A percentile compares a stretch with the other conserved stretches of the same genome.
Evolutionary conservation across 2,329 filamentous ascomycete species (phyloP).

Genomic region (Hysterium pulicare): DNA sequence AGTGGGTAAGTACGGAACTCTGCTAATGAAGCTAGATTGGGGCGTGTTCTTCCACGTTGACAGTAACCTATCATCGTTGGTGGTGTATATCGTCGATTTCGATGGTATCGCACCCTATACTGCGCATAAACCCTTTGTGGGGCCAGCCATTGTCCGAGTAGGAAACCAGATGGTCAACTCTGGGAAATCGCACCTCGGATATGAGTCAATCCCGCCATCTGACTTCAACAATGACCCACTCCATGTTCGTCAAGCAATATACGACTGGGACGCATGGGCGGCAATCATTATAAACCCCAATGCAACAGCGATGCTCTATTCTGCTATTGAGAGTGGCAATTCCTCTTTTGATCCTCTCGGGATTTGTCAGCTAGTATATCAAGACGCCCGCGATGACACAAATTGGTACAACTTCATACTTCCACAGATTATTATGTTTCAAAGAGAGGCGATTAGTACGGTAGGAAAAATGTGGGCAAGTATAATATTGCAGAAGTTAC

Average conservation of each 20-base stretch:
- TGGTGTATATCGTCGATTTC: slow-evolving; percentile 61
- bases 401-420: slow-evolving; percentile 54
- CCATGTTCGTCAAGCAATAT: slow-evolving; percentile 56
- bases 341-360: slow-evolving; percentile 58
- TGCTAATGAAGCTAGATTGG: slow-evolving; percentile 44
- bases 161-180: slow-evolving; percentile 44
- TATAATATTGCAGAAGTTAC: slow-evolving; percentile 39
- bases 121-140: slow-evolving; percentile 51
- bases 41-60: slow-evolving; percentile 53
- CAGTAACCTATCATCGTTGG: slow-evolving; percentile 46
- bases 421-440: slow-evolving; percentile 50
- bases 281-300: slow-evolving; percentile 63
- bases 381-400: slow-evolving; percentile 55
- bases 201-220: slow-evolving; percentile 45
- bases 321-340: slow-evolving; percentile 55
- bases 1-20: neutral
- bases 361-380: slow-evolving; percentile 55
- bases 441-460: slow-evolving; percentile 43
- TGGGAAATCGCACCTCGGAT: slow-evolving; percentile 46
- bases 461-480: slow-evolving; percentile 50
- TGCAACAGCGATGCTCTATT: slow-evolving; percentile 56
- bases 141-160: slow-evolving; percentile 50
- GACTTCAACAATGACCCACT: slow-evolving; percentile 56
- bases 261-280: slow-evolving; percentile 58
- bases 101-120: slow-evolving; percentile 57